Evolutionary conservation across 345 rosid species (phyloP), one percentile per base, ranked within the genome.

Genomic region (Moricandia moricandioides): DNA sequence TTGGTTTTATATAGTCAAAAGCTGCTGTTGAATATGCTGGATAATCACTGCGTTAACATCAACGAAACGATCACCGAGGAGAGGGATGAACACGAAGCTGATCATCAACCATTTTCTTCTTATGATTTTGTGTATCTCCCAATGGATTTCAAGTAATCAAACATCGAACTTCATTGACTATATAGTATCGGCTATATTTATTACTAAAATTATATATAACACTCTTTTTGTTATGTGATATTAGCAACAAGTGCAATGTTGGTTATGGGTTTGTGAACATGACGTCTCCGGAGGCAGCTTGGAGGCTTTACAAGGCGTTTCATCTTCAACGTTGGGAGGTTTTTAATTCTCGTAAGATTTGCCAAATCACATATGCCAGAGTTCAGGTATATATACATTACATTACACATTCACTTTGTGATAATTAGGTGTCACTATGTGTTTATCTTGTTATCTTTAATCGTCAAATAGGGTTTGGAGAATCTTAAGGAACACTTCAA

Each of bases 191-290:
- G 12, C 55, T 11, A 26, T 58, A 16, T 57, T 33, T 34, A 35
- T 49, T 7, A 24, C 13, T 17, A 27, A 13, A 65, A 39, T 40
- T 17, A 3, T 65, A 17, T 17, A 3, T 65, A 17, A 24, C 43
- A 26, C 2, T 14, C 9, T 60, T 27, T 26, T 47, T 10, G 54
- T 9, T 11, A 56, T 69, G n/a, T 73, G 34, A 45, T 60, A 69
- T 74, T 82, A 92, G 98, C 82, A 96, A 92, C 87, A 92, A 91
- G 78, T 92, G 99, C 85, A 96, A 96, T 77, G 98, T 96, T 70
- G 99, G 99, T 39, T 96, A 96, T 81, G 99, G 98, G 65, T 96
- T 96, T 74, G 99, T 92, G 81, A 96, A 96, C 87, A 92, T 96
- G 97, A 96, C 99, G 2, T 84, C 98, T 4, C 87, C 98, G 1